Evolutionary conservation across 2,329 filamentous ascomycete species (phyloP).

Genomic region (Ceratocystis cacaofunesta): DNA sequence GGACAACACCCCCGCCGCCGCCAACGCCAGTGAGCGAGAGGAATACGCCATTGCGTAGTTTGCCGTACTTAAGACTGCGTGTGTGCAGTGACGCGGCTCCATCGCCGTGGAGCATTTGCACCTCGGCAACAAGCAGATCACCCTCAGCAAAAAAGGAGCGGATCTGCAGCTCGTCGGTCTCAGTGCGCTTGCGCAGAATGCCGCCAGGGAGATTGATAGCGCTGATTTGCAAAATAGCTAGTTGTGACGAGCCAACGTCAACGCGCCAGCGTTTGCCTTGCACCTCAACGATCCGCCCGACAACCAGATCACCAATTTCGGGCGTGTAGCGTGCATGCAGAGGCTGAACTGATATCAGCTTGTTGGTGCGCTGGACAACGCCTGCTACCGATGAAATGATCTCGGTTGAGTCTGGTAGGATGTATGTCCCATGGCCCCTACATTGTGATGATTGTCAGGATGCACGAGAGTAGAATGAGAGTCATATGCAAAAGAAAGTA

Average conservation of each 20-base stretch:
- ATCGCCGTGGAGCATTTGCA: constrained; percentile 76
- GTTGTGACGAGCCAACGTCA: constrained; percentile 75
- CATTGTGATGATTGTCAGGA: constrained; percentile 4
- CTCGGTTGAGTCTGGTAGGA: constrained; percentile 43
- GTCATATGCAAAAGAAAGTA: background rate
- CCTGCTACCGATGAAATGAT: constrained; percentile 88
- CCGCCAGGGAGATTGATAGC: constrained; percentile 92
- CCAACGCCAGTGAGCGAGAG: constrained; percentile 67
- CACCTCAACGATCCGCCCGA: constrained; percentile 90
- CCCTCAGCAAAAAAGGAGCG: constrained; percentile 94
- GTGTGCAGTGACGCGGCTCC: constrained; percentile 82
- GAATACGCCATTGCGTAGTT: constrained; percentile 86
- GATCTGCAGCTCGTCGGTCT: constrained; percentile 94
- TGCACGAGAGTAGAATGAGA: background rate
- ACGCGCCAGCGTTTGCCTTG: constrained; percentile 88
- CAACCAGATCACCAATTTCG: constrained; percentile 89
- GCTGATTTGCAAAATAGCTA: constrained; percentile 70
- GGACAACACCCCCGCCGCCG: constrained; percentile 73
- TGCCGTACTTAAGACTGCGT: constrained; percentile 81
- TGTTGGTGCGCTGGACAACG: constrained; percentile 85
- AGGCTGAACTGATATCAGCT: constrained; percentile 80
- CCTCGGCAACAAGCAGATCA: constrained; percentile 85
- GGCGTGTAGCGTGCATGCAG: constrained; percentile 86
- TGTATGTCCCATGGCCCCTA: constrained; percentile 86
- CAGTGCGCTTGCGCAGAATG: constrained; percentile 77